Base-by-base conservation (phyloP, 2,329 filamentous ascomycete species). In the Aspergillus costaricaensis region DNA sequence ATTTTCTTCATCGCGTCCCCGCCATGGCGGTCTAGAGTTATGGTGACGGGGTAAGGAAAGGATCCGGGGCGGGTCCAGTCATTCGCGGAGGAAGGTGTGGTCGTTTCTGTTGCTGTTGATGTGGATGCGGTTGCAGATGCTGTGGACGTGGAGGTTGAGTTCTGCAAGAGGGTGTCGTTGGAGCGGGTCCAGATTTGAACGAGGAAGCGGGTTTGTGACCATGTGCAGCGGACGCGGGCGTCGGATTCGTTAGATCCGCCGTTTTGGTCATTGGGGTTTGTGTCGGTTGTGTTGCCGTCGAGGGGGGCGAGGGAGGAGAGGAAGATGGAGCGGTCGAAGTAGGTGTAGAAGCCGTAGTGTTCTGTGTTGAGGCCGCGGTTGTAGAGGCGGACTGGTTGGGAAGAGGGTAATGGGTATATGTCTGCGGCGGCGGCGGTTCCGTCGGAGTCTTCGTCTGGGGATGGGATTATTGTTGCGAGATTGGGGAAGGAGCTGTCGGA, bases 331-430 rank as follows among this genome's bases (percentile, higher is more conserved):
- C 92, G 91, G 77, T 92, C 88, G 76, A 91, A 98, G 80, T 96
- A 96, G 0, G 86, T 91, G 79, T 96, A 97, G 78, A 97, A 97
- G 2, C 91, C 92, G 75, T 96, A 97, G 77, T 96, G 92, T 74
- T 98, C 94, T 0, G 88, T 89, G 2, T 84, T 79, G 27, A 90
- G 81, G 17, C 90, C 92, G 19, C 92, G 90, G 74, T 98, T 91
- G 74, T 88, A 98, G 1, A 98, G 84, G 1, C 91, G 86, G 12
- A 98, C 81, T 0, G 92, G 94, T 70, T 98, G 95, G 61, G 80
- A 78, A 0, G 82, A 77, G 0, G 90, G 85, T 7, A 85, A 81
- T 0, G 92, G 91, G 49, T 95, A 85, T 63, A 97, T 80, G 9
- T 84, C 84, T 2, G 91, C 91, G 0, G 89, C 80, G 1, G 87